phyloP scores from a whole-genome alignment of 176 grass and related monocot genomes.

The Phoenix dactylifera region DNA sequence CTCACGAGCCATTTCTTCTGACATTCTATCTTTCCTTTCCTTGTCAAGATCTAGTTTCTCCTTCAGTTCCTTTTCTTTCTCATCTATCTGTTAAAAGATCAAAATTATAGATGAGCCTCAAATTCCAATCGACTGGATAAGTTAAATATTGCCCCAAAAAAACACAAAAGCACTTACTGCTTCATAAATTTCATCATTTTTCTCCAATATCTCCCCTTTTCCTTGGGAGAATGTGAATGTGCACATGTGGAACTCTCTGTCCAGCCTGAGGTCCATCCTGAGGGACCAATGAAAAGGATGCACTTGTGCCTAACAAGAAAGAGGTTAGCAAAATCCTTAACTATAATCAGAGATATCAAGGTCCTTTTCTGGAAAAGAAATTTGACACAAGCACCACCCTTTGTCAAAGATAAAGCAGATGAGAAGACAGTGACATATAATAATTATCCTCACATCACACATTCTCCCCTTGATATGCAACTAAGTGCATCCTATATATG shows the following conservation, averaged over 20 bases:
- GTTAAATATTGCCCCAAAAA: too few relatives aligned
- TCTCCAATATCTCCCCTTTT: conserved; percentile 85
- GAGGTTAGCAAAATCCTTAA: background rate
- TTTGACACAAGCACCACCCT: too few relatives aligned
- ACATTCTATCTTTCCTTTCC: conserved; percentile 61
- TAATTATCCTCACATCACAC: too few relatives aligned
- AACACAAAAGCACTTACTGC: conserved; percentile 27
- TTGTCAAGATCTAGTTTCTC: conserved; percentile 89
- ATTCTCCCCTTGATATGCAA: too few relatives aligned
- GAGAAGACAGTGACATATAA: too few relatives aligned
- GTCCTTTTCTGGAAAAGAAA: too few relatives aligned
- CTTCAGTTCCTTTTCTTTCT: conserved; percentile 79
- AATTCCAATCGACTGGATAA: too few relatives aligned
- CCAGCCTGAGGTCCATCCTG: conserved; percentile 93
- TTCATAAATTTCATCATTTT: conserved; percentile 95
- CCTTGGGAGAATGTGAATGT: conserved; percentile 83
- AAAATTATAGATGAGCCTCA: background rate
- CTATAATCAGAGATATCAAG: too few relatives aligned
- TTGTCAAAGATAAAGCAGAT: too few relatives aligned
- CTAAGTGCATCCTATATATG: too few relatives aligned
- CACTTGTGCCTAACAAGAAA: background rate
- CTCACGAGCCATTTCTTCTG: conserved; percentile 63
- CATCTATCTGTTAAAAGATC: conserved; percentile 37
- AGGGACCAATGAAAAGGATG: background rate
- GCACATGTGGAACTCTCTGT: conserved; percentile 92